Evolutionary conservation across 805 yeast genomes (phyloP).

Genomic region (Nakazawaea ambrosiae): DNA sequence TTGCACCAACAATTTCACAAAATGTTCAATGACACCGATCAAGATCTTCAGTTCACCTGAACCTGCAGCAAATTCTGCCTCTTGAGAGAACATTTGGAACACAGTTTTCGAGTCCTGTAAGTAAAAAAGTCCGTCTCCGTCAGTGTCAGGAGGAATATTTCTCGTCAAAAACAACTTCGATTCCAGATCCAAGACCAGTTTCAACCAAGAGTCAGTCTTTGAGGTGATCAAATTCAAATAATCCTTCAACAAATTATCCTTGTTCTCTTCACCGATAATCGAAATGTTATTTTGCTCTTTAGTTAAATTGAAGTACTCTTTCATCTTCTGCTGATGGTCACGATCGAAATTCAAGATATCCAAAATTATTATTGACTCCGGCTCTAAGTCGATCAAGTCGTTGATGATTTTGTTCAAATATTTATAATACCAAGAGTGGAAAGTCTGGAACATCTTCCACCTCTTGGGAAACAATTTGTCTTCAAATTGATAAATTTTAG

Average conservation of each 20-base stretch:
- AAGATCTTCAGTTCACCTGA: conserved; percentile 76
- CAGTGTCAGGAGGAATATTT: conserved; percentile 58
- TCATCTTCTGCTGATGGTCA: conserved; percentile 50
- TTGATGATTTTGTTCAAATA: conserved; percentile 59
- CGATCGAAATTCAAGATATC: conserved; percentile 73
- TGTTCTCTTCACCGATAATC: conserved; percentile 63
- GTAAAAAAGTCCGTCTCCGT: conserved; percentile 56
- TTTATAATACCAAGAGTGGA: conserved; percentile 60
- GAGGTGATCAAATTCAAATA: conserved; percentile 62
- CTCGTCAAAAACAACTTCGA: conserved; percentile 56
- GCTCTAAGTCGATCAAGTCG: conserved; percentile 59
- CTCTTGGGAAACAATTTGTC: conserved; percentile 54
- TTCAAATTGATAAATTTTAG: conserved; percentile 55
- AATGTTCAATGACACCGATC: conserved; percentile 69
- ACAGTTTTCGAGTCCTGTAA: conserved; percentile 75
- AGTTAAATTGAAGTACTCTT: conserved; percentile 39
- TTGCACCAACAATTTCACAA: conserved; percentile 50
- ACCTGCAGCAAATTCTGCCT: conserved; percentile 81
- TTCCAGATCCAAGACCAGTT: conserved; percentile 61
- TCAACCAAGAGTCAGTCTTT: conserved; percentile 84
- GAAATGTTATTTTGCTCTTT: conserved; percentile 43
- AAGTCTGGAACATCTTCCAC: conserved; percentile 66
- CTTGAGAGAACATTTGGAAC: conserved; percentile 80
- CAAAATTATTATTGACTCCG: conserved; percentile 71
- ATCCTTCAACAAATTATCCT: conserved; percentile 68